phyloP scores from a whole-genome alignment of 1,284 basidiomycete species.

The Sanghuangporus baumii region DNA sequence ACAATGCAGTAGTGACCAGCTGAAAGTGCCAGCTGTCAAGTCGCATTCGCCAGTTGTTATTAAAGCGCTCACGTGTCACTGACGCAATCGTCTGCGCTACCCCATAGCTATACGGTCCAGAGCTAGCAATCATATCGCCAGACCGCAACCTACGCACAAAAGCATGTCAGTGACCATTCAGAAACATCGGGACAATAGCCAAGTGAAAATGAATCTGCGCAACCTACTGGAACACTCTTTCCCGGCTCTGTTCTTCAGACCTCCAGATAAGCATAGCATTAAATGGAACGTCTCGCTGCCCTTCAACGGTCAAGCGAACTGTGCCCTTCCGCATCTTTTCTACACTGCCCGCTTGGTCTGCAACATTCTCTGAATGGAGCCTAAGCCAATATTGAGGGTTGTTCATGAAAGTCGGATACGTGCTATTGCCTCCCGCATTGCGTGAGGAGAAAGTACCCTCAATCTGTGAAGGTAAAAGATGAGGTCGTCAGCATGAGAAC shows the following conservation, averaged over 20 bases:
- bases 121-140: constrained; percentile 67
- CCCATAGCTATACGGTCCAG: constrained; percentile 81
- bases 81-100: constrained; percentile 52
- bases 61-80: constrained; percentile 46
- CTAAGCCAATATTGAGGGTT: constrained; percentile 85
- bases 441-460: constrained; percentile 60
- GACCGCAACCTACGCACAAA: constrained; percentile 40
- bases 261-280: constrained; percentile 78
- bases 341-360: constrained; percentile 9
- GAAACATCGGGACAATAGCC: neutral
- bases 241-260: constrained; percentile 36
- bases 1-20: constrained; percentile 81
- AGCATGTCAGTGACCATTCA: neutral
- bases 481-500: neutral
- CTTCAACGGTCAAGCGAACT: constrained; percentile 49
- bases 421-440: constrained; percentile 81
- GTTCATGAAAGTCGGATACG: constrained; percentile 74
- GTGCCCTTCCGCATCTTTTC: constrained; percentile 32
- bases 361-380: constrained; percentile 36
- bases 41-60: neutral
- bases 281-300: constrained; percentile 63
- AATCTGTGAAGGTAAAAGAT: constrained; percentile 35
- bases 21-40: constrained; percentile 26
- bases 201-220: neutral
- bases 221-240: constrained; percentile 68